Percentiles rank a stretch among this genome's conserved stretches.
phyloP scores from a whole-genome alignment of 2,329 filamentous ascomycete genomes.

The Celoporthe dispersa region DNA sequence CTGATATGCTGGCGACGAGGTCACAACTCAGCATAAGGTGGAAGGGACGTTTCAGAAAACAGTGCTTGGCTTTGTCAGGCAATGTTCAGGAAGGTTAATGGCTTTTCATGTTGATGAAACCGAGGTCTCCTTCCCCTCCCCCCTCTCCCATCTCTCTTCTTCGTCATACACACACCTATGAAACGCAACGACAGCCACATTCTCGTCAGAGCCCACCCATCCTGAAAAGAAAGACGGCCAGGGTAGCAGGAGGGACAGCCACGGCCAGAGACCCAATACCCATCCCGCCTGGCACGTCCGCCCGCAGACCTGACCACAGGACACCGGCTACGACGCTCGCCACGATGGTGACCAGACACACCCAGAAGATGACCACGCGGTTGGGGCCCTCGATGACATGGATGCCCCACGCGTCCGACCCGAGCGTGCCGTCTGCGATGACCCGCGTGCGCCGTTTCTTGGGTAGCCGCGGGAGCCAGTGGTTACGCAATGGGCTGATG shows the following conservation, averaged over 20 bases:
- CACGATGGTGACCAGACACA: not conserved
- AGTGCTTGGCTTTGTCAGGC: not conserved
- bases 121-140: not conserved
- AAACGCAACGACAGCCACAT: not conserved
- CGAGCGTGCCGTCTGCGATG: slow-evolving; percentile 30
- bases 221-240: slow-evolving; percentile 9
- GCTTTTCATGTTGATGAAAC: not conserved
- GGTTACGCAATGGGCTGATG: slow-evolving; percentile 7
- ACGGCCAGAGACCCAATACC: slow-evolving; percentile 1
- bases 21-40: not conserved
- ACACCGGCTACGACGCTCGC: slow-evolving; percentile 8
- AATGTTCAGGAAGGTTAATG: not conserved
- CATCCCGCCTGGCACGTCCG: slow-evolving; percentile 10
- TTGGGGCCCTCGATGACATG: slow-evolving; percentile 17
- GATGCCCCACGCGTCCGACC: slow-evolving; percentile 18
- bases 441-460: slow-evolving; percentile 32
- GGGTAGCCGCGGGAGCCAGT: slow-evolving; percentile 37
- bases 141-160: no score
- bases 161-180: no score
- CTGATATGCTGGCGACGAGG: not conserved
- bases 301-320: slow-evolving; percentile 3
- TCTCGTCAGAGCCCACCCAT: not conserved
- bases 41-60: not conserved
- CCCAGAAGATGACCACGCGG: slow-evolving; percentile 16
- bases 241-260: not conserved